These are phyloP conservation scores for Malus asiatica DNA, from an alignment of 306 rosid species.

Conservation along the genomic window DNA sequence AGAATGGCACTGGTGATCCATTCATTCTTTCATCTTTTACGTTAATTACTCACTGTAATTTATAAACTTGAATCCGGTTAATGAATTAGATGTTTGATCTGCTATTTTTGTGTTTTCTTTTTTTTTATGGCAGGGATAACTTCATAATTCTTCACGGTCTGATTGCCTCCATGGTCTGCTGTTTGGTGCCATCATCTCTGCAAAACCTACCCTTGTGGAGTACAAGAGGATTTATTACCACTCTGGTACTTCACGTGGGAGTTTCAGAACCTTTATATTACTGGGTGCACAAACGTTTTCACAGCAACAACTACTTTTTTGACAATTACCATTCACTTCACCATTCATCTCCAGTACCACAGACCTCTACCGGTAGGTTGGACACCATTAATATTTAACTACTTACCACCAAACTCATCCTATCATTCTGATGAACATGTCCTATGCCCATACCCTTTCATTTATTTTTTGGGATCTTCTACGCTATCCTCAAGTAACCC, in stretches of 20 bases:
- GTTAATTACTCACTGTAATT: no score
- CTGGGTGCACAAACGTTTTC: constrained; percentile 57
- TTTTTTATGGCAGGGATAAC: constrained; percentile 55
- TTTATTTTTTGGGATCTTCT: not conserved
- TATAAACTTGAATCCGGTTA: no score
- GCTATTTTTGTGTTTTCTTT: not conserved
- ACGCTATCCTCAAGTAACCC: no score
- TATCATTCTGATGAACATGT: not conserved
- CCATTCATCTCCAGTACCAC: constrained; percentile 73
- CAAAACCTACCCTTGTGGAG: constrained; percentile 65
- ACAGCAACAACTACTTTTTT: constrained; percentile 41
- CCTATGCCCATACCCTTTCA: not conserved
- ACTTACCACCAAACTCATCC: no score
- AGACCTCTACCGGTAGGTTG: constrained; percentile 49
- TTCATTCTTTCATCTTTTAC: not conserved
- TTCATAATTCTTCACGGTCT: constrained; percentile 70
- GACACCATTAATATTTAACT: not conserved
- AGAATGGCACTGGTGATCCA: constrained; percentile 81
- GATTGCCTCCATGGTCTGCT: constrained; percentile 37
- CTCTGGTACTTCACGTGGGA: constrained; percentile 57
- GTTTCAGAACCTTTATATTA: constrained; percentile 85
- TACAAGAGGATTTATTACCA: constrained; percentile 43
- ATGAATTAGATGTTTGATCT: no score
- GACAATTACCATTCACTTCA: constrained; percentile 67
- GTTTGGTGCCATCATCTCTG: constrained; percentile 45